Evolutionary conservation across 148 eudicot genomes (phyloP).

Genomic region (Rhododendron mucronatum): DNA sequence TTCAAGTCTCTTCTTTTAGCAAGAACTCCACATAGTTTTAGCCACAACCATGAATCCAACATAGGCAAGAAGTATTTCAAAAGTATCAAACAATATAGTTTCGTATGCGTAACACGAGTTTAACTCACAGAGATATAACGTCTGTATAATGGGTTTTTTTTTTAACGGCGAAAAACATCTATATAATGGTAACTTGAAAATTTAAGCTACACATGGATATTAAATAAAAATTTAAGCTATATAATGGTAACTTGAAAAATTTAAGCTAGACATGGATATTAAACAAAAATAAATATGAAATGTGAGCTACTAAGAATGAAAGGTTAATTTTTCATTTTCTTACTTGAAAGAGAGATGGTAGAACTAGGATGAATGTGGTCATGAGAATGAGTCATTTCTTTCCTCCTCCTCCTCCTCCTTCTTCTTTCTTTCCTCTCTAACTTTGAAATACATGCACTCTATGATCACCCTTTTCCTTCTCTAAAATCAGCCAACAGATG

Average conservation of each 20-base stretch:
- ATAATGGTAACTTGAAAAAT: neutral
- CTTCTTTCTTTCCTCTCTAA: neutral
- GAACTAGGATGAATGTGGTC: neutral
- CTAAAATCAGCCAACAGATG: neutral
- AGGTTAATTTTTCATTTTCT: neutral
- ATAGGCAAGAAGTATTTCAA: neutral
- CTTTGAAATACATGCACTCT: neutral
- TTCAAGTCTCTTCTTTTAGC: neutral
- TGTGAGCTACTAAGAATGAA: neutral
- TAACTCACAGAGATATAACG: neutral
- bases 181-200: too few relatives aligned
- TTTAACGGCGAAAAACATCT: too few relatives aligned
- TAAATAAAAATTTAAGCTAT: too few relatives aligned
- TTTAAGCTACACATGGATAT: too few relatives aligned
- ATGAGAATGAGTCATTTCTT: neutral
- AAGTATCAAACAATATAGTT: neutral
- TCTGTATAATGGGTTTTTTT: neutral
- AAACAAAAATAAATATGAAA: neutral
- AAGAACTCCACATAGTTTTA: neutral
- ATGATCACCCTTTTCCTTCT: neutral
- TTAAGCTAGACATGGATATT: neutral
- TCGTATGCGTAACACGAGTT: neutral
- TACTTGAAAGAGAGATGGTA: neutral
- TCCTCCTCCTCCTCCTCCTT: neutral
- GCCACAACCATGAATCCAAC: neutral